These are phyloP conservation scores for Schwanniomyces etchellsii DNA, from an alignment of 1,139 yeast genomes.

Conservation along the genomic window DNA sequence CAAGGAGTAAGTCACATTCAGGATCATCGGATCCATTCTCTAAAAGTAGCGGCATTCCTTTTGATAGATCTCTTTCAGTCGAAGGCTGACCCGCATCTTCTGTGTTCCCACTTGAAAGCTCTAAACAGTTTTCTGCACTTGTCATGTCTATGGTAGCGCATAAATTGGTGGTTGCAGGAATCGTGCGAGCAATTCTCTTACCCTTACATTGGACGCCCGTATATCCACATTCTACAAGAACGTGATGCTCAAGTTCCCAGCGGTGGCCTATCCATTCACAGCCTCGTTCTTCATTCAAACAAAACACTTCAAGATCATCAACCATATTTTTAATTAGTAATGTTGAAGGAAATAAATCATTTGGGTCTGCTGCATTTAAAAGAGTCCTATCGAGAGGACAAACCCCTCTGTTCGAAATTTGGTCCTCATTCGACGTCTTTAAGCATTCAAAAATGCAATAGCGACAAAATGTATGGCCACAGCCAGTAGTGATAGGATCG, in stretches of 20 bases:
- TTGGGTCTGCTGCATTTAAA: conserved; percentile 26
- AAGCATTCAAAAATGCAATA: conserved; percentile 47
- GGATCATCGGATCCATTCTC: neutral
- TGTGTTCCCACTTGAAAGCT: neutral
- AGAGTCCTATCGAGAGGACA: conserved; percentile 66
- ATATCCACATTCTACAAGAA: conserved; percentile 42
- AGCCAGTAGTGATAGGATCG: conserved; percentile 48
- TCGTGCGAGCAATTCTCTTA: conserved; percentile 7
- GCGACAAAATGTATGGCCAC: conserved; percentile 58
- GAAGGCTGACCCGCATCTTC: too few relatives aligned
- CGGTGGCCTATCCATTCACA: conserved; percentile 55
- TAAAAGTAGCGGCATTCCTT: conserved; percentile 1
- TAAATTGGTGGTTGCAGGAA: too few relatives aligned
- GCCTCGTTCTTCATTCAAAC: conserved; percentile 50
- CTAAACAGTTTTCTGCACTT: conserved; percentile 1
- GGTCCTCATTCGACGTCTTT: conserved; percentile 17
- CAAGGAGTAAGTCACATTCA: conserved; percentile 8
- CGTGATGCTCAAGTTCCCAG: conserved; percentile 56
- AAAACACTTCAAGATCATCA: conserved; percentile 54
- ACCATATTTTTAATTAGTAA: conserved; percentile 53
- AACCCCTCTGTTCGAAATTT: conserved; percentile 20
- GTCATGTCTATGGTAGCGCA: too few relatives aligned
- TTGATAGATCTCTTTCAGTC: conserved; percentile 4
- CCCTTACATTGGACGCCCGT: conserved; percentile 47
- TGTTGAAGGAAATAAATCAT: conserved; percentile 58